Evolutionary conservation across 2,329 filamentous ascomycete genomes (phyloP), one percentile per base, ranked within the genome.

Genomic region (Hypoxylon sp.): DNA sequence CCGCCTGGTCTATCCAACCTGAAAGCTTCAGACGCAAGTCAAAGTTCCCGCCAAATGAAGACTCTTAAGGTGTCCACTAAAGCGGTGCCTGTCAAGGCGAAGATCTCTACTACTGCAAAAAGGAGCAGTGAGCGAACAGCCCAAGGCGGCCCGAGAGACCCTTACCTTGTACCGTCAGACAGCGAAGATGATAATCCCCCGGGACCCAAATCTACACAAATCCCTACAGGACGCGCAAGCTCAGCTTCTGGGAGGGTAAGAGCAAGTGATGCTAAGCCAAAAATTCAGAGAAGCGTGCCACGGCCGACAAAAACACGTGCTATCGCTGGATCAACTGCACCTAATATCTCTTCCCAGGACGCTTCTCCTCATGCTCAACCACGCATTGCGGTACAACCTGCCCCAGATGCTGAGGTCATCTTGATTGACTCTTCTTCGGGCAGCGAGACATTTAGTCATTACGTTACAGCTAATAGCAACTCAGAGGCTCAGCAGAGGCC

Each of bases 91-190:
- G 9, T 9, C 3, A 56, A 30, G 46, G 26, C 32, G 9, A 32
- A 7, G 3, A 55, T 26, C 8, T 16, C 20, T 1, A 3, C 24
- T 28, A 14, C 16, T n/a, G 16, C 22, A n/a, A 20, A 6, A 26
- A 18, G 7, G 3, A 54, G 9, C 20, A 38, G 14, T 14, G 12
- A 46, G 9, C 38, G 50, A 28, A n/a, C 52, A 8, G 11, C 28
- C 18, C 40, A n/a, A 11, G 45, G 16, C 4, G 56, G 61, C 7
- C 62, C 52, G 9, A 38, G 24, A 33, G 73, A 74, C 40, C 73
- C 73, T 1, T 74, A 74, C 22, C 50, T 70, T 20, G 52, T 74
- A 22, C 57, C 63, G 5, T 74, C 73, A 5, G 71, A 72, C 18
- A 70, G 54, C 30, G 71, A 74, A 20, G 51, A 71, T n/a, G 38